Percentiles rank a stretch among this genome's conserved stretches.
These are phyloP conservation scores for Amyloporia xantha DNA, from an alignment of 768 basidiomycete species.

Conservation along the genomic window DNA sequence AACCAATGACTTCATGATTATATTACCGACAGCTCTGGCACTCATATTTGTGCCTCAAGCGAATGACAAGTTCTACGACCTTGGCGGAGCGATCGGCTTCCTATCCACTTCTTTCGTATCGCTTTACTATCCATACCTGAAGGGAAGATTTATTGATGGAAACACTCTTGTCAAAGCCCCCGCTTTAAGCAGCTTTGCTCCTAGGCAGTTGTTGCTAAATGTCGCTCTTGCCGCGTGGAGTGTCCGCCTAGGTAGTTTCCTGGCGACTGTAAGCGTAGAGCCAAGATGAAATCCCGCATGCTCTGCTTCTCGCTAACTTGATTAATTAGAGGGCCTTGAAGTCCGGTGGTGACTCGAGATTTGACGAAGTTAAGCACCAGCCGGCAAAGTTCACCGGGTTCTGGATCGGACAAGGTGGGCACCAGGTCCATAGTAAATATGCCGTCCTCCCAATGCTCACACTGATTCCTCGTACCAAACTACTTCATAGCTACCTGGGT, in stretches of 20 bases:
- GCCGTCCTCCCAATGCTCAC: not conserved
- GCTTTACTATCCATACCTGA: constrained; percentile 54
- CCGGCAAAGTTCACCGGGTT: constrained; percentile 44
- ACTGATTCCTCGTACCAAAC: constrained; percentile 1
- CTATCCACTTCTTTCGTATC: constrained; percentile 53
- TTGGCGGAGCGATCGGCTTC: constrained; percentile 62
- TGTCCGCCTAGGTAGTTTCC: constrained; percentile 53
- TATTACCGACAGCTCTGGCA: constrained; percentile 39
- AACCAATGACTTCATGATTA: not conserved
- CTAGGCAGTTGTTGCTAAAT: constrained; percentile 53
- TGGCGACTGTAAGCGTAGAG: constrained; percentile 38
- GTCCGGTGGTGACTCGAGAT: constrained; percentile 57
- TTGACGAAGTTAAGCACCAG: constrained; percentile 49
- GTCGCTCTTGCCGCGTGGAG: constrained; percentile 57
- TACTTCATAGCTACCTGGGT: constrained; percentile 52
- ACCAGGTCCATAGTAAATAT: too few relatives aligned
- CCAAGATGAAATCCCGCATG: constrained; percentile 21
- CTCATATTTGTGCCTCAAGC: constrained; percentile 57
- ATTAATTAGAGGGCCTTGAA: constrained; percentile 36
- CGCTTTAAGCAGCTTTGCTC: constrained; percentile 41
- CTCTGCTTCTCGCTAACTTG: constrained; percentile 6
- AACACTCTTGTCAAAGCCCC: constrained; percentile 31
- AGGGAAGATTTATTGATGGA: constrained; percentile 40
- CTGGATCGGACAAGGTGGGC: constrained; percentile 56
- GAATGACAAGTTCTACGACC: constrained; percentile 61